Evolutionary conservation across 2,329 filamentous ascomycete species (phyloP), one percentile per base, ranked within the genome.

Genomic region (Akanthomyces muscarius): DNA sequence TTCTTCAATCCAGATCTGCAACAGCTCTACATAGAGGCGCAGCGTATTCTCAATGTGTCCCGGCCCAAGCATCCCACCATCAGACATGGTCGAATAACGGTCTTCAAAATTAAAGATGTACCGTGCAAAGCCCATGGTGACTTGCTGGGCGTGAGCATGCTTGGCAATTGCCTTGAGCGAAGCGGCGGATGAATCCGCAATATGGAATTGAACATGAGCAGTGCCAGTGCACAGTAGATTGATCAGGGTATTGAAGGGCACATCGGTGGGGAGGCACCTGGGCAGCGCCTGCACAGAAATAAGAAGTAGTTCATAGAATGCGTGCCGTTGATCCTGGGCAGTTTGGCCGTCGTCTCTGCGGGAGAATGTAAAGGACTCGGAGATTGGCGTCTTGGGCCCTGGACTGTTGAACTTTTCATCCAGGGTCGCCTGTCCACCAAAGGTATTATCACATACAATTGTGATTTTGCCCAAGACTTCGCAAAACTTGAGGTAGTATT

Each of bases 101-200:
- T 96, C 93, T 74, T 99, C 96, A 73, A 98, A 99, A 69, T 95
- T 97, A 79, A 99, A 99, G 60, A 99, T 99, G 76, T 98, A 99
- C 30, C 93, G 85, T 44, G 95, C 91, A 76, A 99, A 99, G 0
- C 95, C 94, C 76, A 96, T 97, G 0, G 93, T 97, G 3, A 99
- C 95, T 74, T 95, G 91, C 69, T 99, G 92, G 0, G 95, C 93
- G 75, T 97, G 90, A 8, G 89, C 91, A 71, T 99, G 95, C 38
- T 91, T 85, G 13, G 96, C 95, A 69, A 99, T 99, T 0, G 94
- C 94, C 73, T 97, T 98, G 18, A 99, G 77, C 1, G 95, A 97
- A 68, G 93, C 90, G 3, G 92, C 91, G 1, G 96, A 98, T 0
- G 95, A 97, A 50, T 87, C 85, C 1, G 95, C 96, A 73, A 99